phyloP scores from a whole-genome alignment of 2,329 filamentous ascomycete genomes.

The Xylariaceae sp. region DNA sequence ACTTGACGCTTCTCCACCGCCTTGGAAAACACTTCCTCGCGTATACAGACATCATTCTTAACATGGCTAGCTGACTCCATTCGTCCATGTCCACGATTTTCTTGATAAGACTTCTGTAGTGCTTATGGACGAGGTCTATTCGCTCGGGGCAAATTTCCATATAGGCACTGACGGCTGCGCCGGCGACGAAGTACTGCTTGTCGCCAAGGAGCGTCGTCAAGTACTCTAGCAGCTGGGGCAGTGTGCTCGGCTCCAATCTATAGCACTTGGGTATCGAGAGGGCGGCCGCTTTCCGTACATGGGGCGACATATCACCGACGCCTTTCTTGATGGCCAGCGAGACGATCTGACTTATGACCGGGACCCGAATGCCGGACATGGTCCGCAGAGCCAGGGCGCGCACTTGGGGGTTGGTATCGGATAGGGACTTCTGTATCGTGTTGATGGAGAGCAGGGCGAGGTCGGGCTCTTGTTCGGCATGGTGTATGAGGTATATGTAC shows the following conservation, averaged over 20 bases:
- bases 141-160: constrained; percentile 84
- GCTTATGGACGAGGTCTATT: constrained; percentile 83
- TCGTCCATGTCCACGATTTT: constrained; percentile 99
- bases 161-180: constrained; percentile 85
- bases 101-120: constrained; percentile 79
- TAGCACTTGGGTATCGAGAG: constrained; percentile 96
- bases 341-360: constrained; percentile 96
- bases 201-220: constrained; percentile 76
- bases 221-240: constrained; percentile 81
- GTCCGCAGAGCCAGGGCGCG: constrained; percentile 89
- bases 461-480: constrained; percentile 94
- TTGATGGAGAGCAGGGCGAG: constrained; percentile 95
- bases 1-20: constrained; percentile 54
- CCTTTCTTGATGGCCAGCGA: constrained; percentile 94
- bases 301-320: constrained; percentile 86
- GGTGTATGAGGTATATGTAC: constrained; percentile 95
- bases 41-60: constrained; percentile 80
- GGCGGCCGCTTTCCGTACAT: constrained; percentile 88
- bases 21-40: constrained; percentile 82
- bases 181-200: constrained; percentile 94
- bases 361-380: constrained; percentile 96
- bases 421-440: constrained; percentile 96
- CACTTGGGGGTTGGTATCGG: constrained; percentile 84
- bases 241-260: constrained; percentile 77
- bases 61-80: constrained; percentile 85